phyloP scores from a whole-genome alignment of 1,284 basidiomycete genomes.

The Ganoderma sinense region DNA sequence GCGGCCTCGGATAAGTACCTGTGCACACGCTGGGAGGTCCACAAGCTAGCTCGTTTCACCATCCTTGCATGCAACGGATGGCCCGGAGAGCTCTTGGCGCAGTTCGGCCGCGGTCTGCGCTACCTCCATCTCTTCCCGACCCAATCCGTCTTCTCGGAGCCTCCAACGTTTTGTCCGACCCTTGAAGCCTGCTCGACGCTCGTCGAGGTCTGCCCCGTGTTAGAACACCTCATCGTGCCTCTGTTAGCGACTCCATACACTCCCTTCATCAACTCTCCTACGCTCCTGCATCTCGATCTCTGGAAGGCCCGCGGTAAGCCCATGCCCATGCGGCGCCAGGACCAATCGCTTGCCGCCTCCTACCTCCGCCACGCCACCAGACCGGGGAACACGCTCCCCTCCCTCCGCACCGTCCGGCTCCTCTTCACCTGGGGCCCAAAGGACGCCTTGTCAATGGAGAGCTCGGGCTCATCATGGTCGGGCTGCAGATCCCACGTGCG shows the following conservation, averaged over 20 bases:
- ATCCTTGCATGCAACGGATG: background rate
- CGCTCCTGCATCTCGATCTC: background rate
- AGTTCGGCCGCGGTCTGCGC: background rate
- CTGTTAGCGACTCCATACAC: no score
- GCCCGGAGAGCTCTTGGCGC: background rate
- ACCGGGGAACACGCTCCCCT: background rate
- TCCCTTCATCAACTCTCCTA: background rate
- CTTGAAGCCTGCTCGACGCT: background rate
- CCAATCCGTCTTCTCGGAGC: background rate
- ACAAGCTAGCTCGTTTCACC: background rate
- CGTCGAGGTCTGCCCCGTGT: background rate
- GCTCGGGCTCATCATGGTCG: no score
- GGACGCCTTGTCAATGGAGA: no score
- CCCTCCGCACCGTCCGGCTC: constrained; percentile 1
- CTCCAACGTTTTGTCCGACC: background rate
- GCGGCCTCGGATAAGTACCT: background rate
- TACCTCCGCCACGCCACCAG: no score
- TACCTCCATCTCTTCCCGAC: constrained; percentile 2
- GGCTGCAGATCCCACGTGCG: background rate
- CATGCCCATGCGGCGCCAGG: no score
- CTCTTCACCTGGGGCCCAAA: background rate
- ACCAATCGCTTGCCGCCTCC: no score
- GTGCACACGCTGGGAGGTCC: constrained; percentile 1
- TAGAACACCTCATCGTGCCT: constrained; percentile 5
- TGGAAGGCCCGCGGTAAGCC: background rate